Evolutionary conservation across 23 red algal species (phyloP).

Genomic region (Agarophyton chilense): DNA sequence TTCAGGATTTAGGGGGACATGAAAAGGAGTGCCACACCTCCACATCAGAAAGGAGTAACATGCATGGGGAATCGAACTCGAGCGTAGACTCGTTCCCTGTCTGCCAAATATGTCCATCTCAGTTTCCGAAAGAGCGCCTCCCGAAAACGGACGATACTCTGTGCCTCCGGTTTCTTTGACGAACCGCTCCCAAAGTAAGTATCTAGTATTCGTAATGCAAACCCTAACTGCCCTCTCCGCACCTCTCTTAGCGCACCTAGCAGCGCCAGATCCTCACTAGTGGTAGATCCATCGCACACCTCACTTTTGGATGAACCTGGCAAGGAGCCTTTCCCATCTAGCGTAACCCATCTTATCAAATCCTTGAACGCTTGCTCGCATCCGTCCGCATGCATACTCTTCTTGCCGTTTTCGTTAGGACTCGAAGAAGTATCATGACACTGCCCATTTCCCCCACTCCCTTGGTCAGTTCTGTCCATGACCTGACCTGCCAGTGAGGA

Average conservation of each 20-base stretch:
- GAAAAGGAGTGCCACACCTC: too few relatives aligned
- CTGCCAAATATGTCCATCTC: constrained; percentile 30
- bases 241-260: constrained; percentile 29
- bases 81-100: constrained; percentile 15
- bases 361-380: constrained; percentile 62
- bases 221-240: constrained; percentile 23
- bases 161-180: constrained; percentile 27
- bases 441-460: not conserved
- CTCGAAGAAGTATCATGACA: not conserved
- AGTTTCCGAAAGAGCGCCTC: constrained; percentile 29
- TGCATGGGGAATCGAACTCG: not conserved
- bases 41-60: not conserved
- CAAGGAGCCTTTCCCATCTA: constrained; percentile 58
- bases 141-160: not conserved
- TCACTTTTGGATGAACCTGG: constrained; percentile 6
- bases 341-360: constrained; percentile 46
- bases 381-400: not conserved
- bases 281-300: constrained; percentile 30
- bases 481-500: not conserved
- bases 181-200: constrained; percentile 42
- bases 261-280: constrained; percentile 51
- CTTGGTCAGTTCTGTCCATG: not conserved
- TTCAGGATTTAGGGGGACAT: too few relatives aligned
- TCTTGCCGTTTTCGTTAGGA: not conserved
- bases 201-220: constrained; percentile 47